These are phyloP conservation scores for Plantago ovata DNA, from an alignment of 257 asterid genomes.

Conservation along the genomic window DNA sequence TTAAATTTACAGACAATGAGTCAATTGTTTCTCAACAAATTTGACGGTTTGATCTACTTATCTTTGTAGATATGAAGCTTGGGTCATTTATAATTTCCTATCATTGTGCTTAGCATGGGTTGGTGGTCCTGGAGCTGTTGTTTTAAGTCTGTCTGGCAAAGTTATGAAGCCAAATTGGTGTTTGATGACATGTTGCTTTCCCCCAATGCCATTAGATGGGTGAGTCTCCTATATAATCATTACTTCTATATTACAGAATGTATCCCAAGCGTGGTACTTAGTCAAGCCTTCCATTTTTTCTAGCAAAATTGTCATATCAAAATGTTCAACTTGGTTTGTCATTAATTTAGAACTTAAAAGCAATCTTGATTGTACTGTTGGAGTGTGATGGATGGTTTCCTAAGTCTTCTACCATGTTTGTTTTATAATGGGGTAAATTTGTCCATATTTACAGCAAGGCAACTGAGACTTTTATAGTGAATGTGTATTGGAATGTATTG, in stretches of 20 bases:
- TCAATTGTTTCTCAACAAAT: constrained; percentile 4
- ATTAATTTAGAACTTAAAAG: neutral
- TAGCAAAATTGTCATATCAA: constrained; percentile 1
- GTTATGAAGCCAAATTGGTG: constrained; percentile 85
- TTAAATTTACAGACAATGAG: constrained; percentile 1
- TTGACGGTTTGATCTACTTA: constrained; percentile 18
- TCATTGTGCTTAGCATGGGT: constrained; percentile 99
- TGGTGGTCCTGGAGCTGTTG: constrained; percentile 99
- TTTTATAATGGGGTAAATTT: neutral
- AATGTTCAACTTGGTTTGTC: constrained; percentile 3
- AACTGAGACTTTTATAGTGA: constrained; percentile 2
- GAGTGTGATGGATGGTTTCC: neutral
- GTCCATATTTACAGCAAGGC: neutral
- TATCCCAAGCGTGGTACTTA: neutral
- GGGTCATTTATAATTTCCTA: constrained; percentile 98
- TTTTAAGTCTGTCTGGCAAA: constrained; percentile 79
- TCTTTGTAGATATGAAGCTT: constrained; percentile 91
- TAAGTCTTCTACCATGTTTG: too few species aligned
- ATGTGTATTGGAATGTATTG: neutral
- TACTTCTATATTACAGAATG: constrained; percentile 8
- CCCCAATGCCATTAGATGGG: constrained; percentile 95
- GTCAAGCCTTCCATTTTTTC: neutral
- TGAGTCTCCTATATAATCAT: constrained; percentile 32
- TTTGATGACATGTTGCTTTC: constrained; percentile 91
- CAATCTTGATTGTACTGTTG: constrained; percentile 13